Evolutionary conservation across 768 basidiomycete species (phyloP), one percentile per base, ranked within the genome.

Genomic region (Chiua virens): DNA sequence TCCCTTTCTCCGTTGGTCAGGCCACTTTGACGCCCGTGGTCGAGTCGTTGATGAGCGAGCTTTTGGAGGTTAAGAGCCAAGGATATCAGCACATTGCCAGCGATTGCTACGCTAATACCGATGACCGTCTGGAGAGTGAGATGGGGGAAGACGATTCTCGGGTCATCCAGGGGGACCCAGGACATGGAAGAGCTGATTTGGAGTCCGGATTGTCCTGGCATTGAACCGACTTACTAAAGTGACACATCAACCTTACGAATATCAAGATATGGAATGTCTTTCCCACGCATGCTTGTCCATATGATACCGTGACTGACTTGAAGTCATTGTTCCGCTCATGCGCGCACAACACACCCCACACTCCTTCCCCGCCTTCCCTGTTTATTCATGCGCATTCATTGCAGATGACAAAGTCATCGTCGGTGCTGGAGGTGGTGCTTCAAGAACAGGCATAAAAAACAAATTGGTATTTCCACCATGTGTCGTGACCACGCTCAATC

Each of bases 1-100:
- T 56, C 59, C 41, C 55, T 44, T 34, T 60, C 64, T 21, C 22
- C 34, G 32, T 52, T 53, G 8, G 39, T 17, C 34, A 35, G 43
- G 45, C 40, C 36, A 13, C 52, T 48, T 59, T 68, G 65, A 65
- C 54, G 57, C 49, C 64, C 66, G 25, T 63, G 71, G 57, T 83
- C 82, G 28, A 89, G 74, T 25, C 86, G 79, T 57, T 79, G 78
- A 72, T 96, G 94, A 2, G 92, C 92, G 17, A 96, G 79, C 66
- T 97, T 98, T 71, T 98, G 95, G 30, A 89, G 73, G 71, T 97
- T 97, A 55, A 98, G 78, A 15, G 92, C 95, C 21, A 95, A 78
- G 10, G 89, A 90, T 55, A 98, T 93, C 54, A 97, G 79, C 11
- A 94, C 71, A 63, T 96, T 96, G 28, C 94, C 94, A 8, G 78